These are phyloP conservation scores for Phytophthora quininea DNA, from an alignment of 352 stramenopile species.

Conservation along the genomic window DNA sequence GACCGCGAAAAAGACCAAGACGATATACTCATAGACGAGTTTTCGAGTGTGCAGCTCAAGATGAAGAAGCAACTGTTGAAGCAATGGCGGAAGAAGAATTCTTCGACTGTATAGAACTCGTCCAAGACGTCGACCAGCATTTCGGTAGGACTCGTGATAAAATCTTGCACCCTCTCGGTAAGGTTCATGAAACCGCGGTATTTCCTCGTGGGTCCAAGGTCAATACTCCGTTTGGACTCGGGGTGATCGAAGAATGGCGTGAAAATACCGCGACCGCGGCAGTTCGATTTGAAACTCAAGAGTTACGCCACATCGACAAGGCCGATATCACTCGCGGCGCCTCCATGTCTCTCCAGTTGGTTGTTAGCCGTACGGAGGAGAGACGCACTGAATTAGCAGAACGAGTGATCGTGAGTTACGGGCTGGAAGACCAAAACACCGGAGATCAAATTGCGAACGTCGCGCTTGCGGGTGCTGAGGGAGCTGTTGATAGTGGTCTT, in stretches of 20 bases:
- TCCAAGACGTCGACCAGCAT: slow-evolving; percentile 53
- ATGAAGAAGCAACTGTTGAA: slow-evolving; percentile 59
- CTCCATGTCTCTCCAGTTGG: slow-evolving; percentile 32
- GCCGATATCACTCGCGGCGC: slow-evolving; percentile 59
- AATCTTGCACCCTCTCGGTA: slow-evolving; percentile 13
- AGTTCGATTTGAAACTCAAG: slow-evolving; percentile 45
- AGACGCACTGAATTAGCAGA: slow-evolving; percentile 57
- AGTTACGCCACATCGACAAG: slow-evolving; percentile 72
- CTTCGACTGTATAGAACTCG: slow-evolving; percentile 78
- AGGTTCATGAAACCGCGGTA: slow-evolving; percentile 17
- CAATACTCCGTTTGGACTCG: slow-evolving; percentile 68
- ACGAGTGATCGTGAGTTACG: slow-evolving; percentile 57
- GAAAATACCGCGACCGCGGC: slow-evolving; percentile 41
- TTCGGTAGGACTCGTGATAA: slow-evolving; percentile 41
- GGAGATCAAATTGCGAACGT: slow-evolving; percentile 52
- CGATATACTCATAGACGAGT: slow-evolving; percentile 70
- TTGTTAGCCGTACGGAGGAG: slow-evolving; percentile 40
- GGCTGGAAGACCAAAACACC: slow-evolving; percentile 47
- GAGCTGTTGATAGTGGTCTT: slow-evolving; percentile 76
- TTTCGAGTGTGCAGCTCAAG: slow-evolving; percentile 71
- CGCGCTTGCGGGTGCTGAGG: slow-evolving; percentile 62
- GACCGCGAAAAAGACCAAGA: slow-evolving; percentile 43
- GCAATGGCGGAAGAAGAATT: slow-evolving; percentile 83
- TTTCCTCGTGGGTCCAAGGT: slow-evolving; percentile 66
- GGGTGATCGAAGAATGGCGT: slow-evolving; percentile 55